Evolutionary conservation across 2,329 filamentous ascomycete species (phyloP), one percentile per base, ranked within the genome.

Genomic region (Colletotrichum sp.): DNA sequence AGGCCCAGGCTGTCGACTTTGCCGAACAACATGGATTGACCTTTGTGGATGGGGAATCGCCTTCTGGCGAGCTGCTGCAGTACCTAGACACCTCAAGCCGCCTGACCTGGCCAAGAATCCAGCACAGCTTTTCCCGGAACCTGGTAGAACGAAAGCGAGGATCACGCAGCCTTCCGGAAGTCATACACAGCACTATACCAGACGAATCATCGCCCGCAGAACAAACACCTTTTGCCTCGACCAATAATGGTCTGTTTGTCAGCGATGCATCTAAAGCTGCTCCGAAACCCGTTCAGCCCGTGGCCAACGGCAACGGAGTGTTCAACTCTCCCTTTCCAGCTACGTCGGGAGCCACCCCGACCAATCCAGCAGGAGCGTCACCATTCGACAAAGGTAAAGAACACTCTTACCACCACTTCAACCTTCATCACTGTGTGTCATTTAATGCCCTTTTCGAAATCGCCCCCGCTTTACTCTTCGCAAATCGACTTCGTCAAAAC

Each of bases 1-100:
- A 93, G 72, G 84, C 90, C 36, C 92, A 95, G 74, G 93, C 94
- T 11, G 87, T 94, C 19, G 87, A 89, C 1, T 93, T 95, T 82
- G 92, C 91, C 1, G 88, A 91, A 78, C 83, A 88, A n/a, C 90
- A 92, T 73, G 87, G 87, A 11, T 85, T 93, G 34, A 84, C 87
- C 27, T 92, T 93, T 69, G 84, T 87, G 2, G 77, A 82, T 36
- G 82, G 83, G 32, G 80, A 82, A 9, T 80, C 84, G 5, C 75
- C 81, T 11, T 83, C 85, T 59, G 77, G 84, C 79, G 78, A 88
- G 78, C 72, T 83, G 77, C 79, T 83, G 77, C 71, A 83, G 76
- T 79, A 83, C 80, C 80, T 91, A 8, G 81, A 87, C 69, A 87
- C 85, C 76, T 85, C 84, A 32, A 84, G 84, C 22, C 79, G 84